Evolutionary conservation across 805 yeast species (phyloP).

Genomic region (Cyberlindnera euphorbiae): DNA sequence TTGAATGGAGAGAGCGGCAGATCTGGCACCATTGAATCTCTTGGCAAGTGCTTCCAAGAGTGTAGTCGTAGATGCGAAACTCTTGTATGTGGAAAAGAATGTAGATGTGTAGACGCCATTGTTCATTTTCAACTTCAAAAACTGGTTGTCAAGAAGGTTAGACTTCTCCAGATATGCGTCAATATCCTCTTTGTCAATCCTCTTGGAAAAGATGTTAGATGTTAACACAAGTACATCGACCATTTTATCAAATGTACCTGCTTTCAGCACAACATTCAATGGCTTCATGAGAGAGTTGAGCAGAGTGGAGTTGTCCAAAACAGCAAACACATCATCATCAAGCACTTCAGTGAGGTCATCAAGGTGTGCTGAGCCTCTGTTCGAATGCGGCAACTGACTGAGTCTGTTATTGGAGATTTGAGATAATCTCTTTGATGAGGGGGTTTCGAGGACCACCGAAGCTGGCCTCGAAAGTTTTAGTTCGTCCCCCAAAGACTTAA

Average conservation of each 20-base stretch:
- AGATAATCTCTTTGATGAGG: constrained; percentile 36
- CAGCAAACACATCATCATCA: constrained; percentile 30
- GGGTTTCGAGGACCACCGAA: constrained; percentile 44
- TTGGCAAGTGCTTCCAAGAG: constrained; percentile 48
- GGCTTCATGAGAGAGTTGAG: constrained; percentile 26
- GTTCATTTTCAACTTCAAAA: constrained; percentile 51
- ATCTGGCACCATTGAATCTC: constrained; percentile 57
- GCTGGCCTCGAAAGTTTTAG: constrained; percentile 37
- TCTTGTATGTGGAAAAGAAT: constrained; percentile 64
- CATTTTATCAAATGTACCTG: constrained; percentile 71
- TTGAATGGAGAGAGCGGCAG: constrained; percentile 54
- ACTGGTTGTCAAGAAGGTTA: constrained; percentile 34
- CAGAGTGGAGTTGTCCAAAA: constrained; percentile 25
- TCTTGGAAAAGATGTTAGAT: constrained; percentile 49
- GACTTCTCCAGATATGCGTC: constrained; percentile 33
- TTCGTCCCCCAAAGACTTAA: constrained; percentile 44
- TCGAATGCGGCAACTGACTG: constrained; percentile 11
- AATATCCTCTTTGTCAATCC: constrained; percentile 39
- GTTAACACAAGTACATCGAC: constrained; percentile 77
- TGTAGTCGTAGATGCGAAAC: constrained; percentile 54
- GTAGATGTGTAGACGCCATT: constrained; percentile 60
- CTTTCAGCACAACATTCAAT: constrained; percentile 47
- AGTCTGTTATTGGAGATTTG: constrained; percentile 29
- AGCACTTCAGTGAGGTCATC: constrained; percentile 7
- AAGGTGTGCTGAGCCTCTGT: constrained; percentile 8